These are phyloP conservation scores for Canavalia gladiata DNA, from an alignment of 306 rosid species.

Conservation along the genomic window DNA sequence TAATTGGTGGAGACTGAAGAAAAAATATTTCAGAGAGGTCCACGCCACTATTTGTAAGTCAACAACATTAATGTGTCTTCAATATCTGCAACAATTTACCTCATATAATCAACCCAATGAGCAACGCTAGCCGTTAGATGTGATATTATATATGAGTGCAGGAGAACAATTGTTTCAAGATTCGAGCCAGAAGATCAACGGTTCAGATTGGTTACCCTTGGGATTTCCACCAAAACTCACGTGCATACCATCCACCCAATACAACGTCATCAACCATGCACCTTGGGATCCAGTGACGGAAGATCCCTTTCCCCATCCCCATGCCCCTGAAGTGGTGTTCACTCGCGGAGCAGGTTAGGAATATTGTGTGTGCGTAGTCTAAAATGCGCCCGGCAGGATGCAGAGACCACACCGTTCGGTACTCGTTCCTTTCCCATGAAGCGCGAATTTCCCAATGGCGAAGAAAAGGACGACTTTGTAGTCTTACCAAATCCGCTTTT, in stretches of 20 bases:
- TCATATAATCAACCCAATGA: neutral
- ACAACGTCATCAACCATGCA: neutral
- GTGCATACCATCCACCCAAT: constrained; percentile 46
- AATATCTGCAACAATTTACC: constrained; percentile 27
- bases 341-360: neutral
- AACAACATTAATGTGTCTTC: constrained; percentile 42
- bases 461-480: constrained; percentile 1
- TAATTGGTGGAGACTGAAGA: neutral
- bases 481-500: neutral
- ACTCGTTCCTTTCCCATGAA: neutral
- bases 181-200: constrained; percentile 2
- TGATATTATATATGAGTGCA: neutral
- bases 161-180: neutral
- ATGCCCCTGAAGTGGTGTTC: neutral
- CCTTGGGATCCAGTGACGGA: constrained; percentile 43
- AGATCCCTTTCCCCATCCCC: constrained; percentile 41
- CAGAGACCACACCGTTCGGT: constrained; percentile 3
- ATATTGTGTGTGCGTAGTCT: neutral
- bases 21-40: constrained; percentile 33
- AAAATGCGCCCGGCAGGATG: neutral
- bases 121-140: neutral
- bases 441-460: too few relatives aligned
- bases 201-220: neutral
- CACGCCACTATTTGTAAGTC: constrained; percentile 15
- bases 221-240: constrained; percentile 37